Conservation (phyloP, 768 basidiomycete genomes). For the Amanita subjunquillea region DNA sequence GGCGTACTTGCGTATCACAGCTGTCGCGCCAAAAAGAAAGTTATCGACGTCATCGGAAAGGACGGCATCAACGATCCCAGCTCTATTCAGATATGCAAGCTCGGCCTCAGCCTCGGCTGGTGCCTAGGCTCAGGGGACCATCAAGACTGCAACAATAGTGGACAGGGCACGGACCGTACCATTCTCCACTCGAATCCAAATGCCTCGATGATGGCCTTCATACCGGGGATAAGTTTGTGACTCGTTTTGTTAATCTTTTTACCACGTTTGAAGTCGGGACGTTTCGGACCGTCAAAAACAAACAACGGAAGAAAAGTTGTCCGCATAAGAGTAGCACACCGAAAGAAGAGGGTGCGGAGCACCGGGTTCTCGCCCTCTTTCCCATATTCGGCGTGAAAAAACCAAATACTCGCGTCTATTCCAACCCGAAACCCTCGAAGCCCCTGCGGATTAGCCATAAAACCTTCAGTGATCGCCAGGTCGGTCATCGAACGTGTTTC, state of each 20-base stretch:
- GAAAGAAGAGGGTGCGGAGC: constrained; percentile 74
- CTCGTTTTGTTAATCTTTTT: constrained; percentile 54
- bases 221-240: constrained; percentile 61
- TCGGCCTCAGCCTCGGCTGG: constrained; percentile 96
- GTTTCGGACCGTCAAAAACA: constrained; percentile 84
- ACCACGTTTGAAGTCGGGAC: constrained; percentile 73
- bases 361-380: constrained; percentile 82
- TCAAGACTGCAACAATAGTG: constrained; percentile 13
- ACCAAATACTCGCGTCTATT: constrained; percentile 84
- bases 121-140: constrained; percentile 39
- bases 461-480: constrained; percentile 66
- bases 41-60: constrained; percentile 92
- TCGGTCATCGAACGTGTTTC: constrained; percentile 68
- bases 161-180: constrained; percentile 22
- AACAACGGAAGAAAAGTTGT: constrained; percentile 81
- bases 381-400: constrained; percentile 69
- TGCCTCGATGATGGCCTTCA: constrained; percentile 70
- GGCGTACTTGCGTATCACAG: constrained; percentile 76
- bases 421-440: constrained; percentile 73
- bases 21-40: constrained; percentile 78
- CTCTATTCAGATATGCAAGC: constrained; percentile 73
- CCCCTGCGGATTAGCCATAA: constrained; percentile 51
- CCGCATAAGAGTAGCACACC: constrained; percentile 67
- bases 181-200: constrained; percentile 75
- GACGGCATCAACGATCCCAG: constrained; percentile 79